A percentile compares a stretch with the other conserved stretches of the same genome.
phyloP scores from a whole-genome alignment of 306 rosid genomes.

The Quercus cerris region DNA sequence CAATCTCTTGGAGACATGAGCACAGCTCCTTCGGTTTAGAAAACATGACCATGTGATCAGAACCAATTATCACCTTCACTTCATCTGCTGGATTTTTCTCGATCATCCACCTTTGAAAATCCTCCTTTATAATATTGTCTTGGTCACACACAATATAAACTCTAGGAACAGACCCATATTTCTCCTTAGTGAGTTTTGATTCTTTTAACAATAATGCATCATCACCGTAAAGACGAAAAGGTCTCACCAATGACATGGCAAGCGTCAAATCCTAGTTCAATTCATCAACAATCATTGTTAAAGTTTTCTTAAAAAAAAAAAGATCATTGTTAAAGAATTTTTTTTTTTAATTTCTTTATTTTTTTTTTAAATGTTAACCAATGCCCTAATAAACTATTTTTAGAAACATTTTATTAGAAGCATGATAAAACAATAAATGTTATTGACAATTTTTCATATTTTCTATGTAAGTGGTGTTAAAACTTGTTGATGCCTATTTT shows the following conservation, averaged over 20 bases:
- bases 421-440: too few species aligned
- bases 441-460: too few species aligned
- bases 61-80: conserved; percentile 29
- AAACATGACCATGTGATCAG: conserved; percentile 64
- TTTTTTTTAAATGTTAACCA: too few species aligned
- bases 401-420: too few species aligned
- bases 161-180: conserved; percentile 37
- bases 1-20: conserved; percentile 30
- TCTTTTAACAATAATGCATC: conserved; percentile 5
- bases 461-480: too few species aligned
- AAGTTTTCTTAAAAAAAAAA: too few species aligned
- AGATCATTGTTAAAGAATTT: too few species aligned
- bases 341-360: too few species aligned
- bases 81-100: conserved; percentile 23
- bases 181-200: conserved; percentile 18
- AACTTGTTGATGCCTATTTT: too few species aligned
- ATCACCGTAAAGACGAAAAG: not conserved
- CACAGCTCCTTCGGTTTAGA: conserved; percentile 30
- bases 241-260: conserved; percentile 34
- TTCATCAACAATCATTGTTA: too few species aligned
- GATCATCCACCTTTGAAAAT: conserved; percentile 36
- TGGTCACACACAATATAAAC: conserved; percentile 32
- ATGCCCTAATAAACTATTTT: too few species aligned
- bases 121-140: conserved; percentile 14
- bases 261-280: conserved; percentile 29